Base-by-base conservation (phyloP, 2,329 filamentous ascomycete genomes). In the Setomelanomma holmii region DNA sequence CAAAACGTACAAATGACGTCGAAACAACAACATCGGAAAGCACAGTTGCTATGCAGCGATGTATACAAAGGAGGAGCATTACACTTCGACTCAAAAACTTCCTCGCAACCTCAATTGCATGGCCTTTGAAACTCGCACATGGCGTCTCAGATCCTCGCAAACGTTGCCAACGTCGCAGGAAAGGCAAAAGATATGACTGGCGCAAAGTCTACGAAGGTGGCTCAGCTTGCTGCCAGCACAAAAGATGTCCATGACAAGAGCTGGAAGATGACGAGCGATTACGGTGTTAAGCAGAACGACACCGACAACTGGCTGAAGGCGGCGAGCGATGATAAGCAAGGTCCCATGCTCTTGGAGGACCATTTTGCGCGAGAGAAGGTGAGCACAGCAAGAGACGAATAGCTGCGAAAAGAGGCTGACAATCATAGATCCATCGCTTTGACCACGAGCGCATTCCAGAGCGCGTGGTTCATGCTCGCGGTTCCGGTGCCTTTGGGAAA, bases 221-320 rank as follows among this genome's bases (percentile, higher is more conserved):
- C 80, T 14, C 86, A 92, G 64, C 78, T 93, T 41, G 72, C 79
- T 21, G 75, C 76, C 35, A 78, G 86, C 55, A 88, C 78, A 3
- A 82, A 85, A 48, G 81, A 90, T 67, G 80, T 85, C 1, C 76
- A 82, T 39, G 75, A 82, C 50, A 60, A 67, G 43, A 80, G 84
- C 33, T 79, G 82, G 24, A 80, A 83, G 34, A 84, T 92, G 60
- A 93, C 90, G 0, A 88, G 87, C 42, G 91, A 96, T 66, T 90
- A 83, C 75, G 91, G 91, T 19, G 85, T 88, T 22, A 90, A 88
- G 74, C 83, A 91, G 65, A 77, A 79, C 36, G 88, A 88, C 64
- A 87, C 88, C 1, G 91, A 96, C 66, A 83, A 92, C 69, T 95
- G 90, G 90, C 78, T 96, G 47, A 85, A 84, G 45, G 81, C 88